Percentiles rank a stretch among this genome's conserved stretches.
These are phyloP conservation scores for Toxoplasma gondii DNA, from an alignment of 169 alveolate genomes.

Conservation along the genomic window DNA sequence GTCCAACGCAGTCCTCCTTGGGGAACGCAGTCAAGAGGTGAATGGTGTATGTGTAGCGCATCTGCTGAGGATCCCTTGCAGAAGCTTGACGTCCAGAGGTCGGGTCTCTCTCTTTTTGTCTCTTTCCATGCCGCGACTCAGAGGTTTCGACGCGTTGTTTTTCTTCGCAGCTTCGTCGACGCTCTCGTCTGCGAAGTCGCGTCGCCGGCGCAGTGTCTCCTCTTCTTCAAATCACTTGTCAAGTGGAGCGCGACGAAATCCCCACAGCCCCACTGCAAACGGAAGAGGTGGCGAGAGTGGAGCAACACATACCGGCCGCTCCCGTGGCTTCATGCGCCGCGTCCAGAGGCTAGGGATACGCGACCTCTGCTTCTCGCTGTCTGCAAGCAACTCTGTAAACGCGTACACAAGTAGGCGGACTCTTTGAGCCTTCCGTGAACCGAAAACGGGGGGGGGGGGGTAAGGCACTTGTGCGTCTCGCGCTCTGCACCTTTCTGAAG, in stretches of 20 bases:
- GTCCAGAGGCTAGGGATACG: neutral
- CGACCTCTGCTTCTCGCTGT: neutral
- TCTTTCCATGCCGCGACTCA: too few species aligned
- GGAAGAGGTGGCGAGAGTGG: neutral
- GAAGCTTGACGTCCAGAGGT: too few species aligned
- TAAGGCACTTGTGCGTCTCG: too few species aligned
- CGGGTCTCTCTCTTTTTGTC: too few species aligned
- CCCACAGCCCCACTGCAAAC: neutral
- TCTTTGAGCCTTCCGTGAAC: neutral
- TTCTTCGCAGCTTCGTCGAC: slow-evolving; percentile 1
- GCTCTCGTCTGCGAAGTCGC: neutral
- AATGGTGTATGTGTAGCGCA: too few species aligned
- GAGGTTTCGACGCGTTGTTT: neutral
- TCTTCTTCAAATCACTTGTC: slow-evolving; percentile 27
- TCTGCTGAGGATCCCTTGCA: too few species aligned
- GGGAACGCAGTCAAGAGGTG: too few species aligned
- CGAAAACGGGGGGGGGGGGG: too few species aligned
- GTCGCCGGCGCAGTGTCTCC: slow-evolving; percentile 36
- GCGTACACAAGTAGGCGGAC: slow-evolving; percentile 12
- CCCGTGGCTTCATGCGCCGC: slow-evolving; percentile 13
- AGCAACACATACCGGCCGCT: neutral
- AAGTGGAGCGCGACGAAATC: slow-evolving; percentile 30
- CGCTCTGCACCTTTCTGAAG: too few species aligned
- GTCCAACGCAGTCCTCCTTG: too few species aligned
- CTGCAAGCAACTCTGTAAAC: slow-evolving; percentile 33